Conservation (phyloP, 345 rosid genomes). For the Syzygium jambos region DNA sequence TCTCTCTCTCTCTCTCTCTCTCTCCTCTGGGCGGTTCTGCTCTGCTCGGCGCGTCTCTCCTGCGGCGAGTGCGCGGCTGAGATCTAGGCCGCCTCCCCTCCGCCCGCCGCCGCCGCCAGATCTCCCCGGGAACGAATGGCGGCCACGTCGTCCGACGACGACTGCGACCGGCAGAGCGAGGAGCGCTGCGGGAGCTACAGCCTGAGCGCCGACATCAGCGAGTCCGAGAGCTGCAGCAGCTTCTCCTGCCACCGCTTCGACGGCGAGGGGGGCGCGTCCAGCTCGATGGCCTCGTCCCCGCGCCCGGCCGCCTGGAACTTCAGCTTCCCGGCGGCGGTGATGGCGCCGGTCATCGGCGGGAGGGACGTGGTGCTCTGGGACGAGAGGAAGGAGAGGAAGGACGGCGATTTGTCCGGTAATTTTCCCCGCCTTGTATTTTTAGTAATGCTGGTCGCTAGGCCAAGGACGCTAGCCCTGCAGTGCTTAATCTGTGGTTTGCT, state of each 20-base stretch:
- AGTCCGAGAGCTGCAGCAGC: conserved; percentile 89
- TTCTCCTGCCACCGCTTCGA: conserved; percentile 65
- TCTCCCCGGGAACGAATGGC: conserved; percentile 26
- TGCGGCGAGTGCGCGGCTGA: conserved; percentile 8
- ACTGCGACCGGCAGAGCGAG: conserved; percentile 55
- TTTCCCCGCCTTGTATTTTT: neutral
- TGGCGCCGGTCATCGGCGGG: conserved; percentile 18
- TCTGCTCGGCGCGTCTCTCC: neutral
- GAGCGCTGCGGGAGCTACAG: conserved; percentile 82
- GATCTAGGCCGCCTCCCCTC: conserved; percentile 13
- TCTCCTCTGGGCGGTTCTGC: neutral
- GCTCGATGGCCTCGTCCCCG: conserved; percentile 64
- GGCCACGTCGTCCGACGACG: conserved; percentile 64
- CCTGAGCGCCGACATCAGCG: conserved; percentile 92
- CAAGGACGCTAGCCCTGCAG: neutral
- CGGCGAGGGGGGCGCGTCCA: conserved; percentile 57
- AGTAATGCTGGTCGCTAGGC: neutral
- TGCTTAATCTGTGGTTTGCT: neutral
- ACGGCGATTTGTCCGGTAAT: conserved; percentile 62
- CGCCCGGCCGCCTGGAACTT: conserved; percentile 21
- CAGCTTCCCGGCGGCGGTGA: conserved; percentile 31
- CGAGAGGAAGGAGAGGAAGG: conserved; percentile 52
- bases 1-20: neutral
- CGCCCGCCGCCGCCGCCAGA: neutral
- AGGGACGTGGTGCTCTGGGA: conserved; percentile 30